Conservation (phyloP, 805 yeast genomes). For the Pichia eremophila region DNA sequence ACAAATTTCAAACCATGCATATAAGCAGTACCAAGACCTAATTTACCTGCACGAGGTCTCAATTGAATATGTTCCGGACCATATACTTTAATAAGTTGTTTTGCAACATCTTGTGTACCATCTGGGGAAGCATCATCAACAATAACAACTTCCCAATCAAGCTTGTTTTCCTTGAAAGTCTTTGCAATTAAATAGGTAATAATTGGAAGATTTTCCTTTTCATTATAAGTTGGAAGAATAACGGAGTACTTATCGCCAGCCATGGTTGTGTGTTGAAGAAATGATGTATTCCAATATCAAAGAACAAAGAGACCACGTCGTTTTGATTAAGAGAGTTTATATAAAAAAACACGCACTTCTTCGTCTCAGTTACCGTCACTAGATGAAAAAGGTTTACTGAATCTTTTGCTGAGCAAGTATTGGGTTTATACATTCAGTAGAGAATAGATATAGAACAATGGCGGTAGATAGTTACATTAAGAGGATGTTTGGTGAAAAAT, state of each 20-base stretch:
- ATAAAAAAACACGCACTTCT: too few relatives aligned
- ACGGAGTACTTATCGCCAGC: conserved; percentile 52
- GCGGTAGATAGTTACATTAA: conserved; percentile 26
- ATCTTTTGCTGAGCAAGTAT: too few relatives aligned
- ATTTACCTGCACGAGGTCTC: conserved; percentile 66
- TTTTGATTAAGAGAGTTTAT: too few relatives aligned
- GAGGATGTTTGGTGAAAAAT: conserved; percentile 35
- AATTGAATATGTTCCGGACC: conserved; percentile 54
- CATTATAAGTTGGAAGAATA: conserved; percentile 72
- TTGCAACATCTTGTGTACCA: conserved; percentile 69
- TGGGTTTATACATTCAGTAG: too few relatives aligned
- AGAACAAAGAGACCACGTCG: not conserved
- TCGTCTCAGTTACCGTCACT: too few relatives aligned
- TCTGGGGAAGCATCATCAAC: conserved; percentile 78
- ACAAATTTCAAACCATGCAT: conserved; percentile 67
- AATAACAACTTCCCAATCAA: conserved; percentile 69
- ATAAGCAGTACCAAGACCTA: conserved; percentile 75
- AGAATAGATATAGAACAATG: not conserved
- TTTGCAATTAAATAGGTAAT: conserved; percentile 60
- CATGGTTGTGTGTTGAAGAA: conserved; percentile 5
- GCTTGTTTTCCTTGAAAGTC: conserved; percentile 45
- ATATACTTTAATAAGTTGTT: conserved; percentile 45
- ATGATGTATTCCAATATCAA: too few relatives aligned
- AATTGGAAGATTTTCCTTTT: conserved; percentile 59
- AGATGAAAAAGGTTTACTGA: too few relatives aligned